Base-by-base conservation (phyloP, 148 eudicot species). In the Hydrangea macrophylla region DNA sequence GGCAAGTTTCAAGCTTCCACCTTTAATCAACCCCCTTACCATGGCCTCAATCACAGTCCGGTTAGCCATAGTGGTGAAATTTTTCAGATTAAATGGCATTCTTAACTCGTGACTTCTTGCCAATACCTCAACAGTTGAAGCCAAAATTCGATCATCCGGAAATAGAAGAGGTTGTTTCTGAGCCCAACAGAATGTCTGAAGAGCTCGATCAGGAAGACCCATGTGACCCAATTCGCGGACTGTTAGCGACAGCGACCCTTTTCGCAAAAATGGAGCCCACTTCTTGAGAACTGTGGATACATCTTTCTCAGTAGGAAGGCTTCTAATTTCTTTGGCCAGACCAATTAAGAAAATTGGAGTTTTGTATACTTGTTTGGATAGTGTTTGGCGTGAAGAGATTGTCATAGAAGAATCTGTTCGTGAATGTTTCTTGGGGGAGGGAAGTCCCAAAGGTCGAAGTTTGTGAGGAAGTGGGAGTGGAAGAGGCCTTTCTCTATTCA, bases 381-480 rank as follows among this genome's bases (percentile, higher is more conserved):
- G 12, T n/a, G 85, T 65, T 44, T 71, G 20, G 26, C 80, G 73
- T 13, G 83, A 78, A 33, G 78, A 42, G 62, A 58, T 64, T 11
- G 76, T 56, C 9, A 83, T 50, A 27, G 69, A 68, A 27, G 76
- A 65, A 73, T 74, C 36, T 27, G 56, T 61, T 70, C 71, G 78
- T 27, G 76, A 30, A 35, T 67, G 74, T 45, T 58, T 75, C 68
- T 90, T 93, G 0, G 74, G 68, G 9, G 86, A 61, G 13, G 98
- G 98, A 48, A 93, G 80, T 48, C 89, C 92, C 64, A 78, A 15
- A 59, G 98, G 96, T 75, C 90, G 96, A 56, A 82, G 70, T 77
- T 85, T 93, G 82, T 83, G 53, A 20, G 98, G 98, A 71, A 93
- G 80, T 53, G 92, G 88, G 58, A 93, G 88, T 2, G 98, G 98